Base-by-base conservation (phyloP, 345 rosid species). In the Sonneratia caseolaris region DNA sequence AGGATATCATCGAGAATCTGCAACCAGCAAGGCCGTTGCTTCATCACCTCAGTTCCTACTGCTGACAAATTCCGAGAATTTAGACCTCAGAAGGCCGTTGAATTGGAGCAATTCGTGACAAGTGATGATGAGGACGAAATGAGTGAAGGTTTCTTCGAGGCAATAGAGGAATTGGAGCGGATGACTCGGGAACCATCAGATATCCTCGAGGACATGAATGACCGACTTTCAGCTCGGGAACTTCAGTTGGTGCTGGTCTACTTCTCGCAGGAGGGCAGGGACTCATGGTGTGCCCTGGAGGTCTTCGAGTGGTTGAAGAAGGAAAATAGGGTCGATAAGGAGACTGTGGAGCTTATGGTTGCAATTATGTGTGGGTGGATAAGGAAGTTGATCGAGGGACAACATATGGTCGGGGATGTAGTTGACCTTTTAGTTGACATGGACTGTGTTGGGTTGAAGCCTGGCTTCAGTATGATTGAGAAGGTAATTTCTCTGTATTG, bases 261-360 rank as follows among this genome's bases (percentile, higher is more conserved):
- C 79, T 93, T 93, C 75, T 83, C 98, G 47, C 98, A 89, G 69
- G 97, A 93, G 78, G 98, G 98, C 69, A 86, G 97, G 70, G 98
- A 93, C 47, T 93, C 97, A 0, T 91, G 98, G 98, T 93, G 98
- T 69, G 90, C 97, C 0, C 92, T 93, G 6, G 98, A 93, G 80
- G 97, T 93, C 19, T 93, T 93, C 69, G 98, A 93, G 75, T 93
- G 98, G 97, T 75, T 93, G 59, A 87, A 80, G 49, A 91, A 88
- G 79, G 97, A 88, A 75, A 82, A 91, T 42, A 82, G 85, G 62
- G 98, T 93, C 5, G 98, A 93, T 74, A 81, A 84, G 70, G 96
- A 93, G 81, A 89, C 90, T 0, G 88, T 91, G 97, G 98, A 91
- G 88, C 87, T 93, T 3, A 93, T 91, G 98, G 94, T 91, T 79